Conservation (phyloP, 106 monocot species). For the Hemerocallis citrina region DNA sequence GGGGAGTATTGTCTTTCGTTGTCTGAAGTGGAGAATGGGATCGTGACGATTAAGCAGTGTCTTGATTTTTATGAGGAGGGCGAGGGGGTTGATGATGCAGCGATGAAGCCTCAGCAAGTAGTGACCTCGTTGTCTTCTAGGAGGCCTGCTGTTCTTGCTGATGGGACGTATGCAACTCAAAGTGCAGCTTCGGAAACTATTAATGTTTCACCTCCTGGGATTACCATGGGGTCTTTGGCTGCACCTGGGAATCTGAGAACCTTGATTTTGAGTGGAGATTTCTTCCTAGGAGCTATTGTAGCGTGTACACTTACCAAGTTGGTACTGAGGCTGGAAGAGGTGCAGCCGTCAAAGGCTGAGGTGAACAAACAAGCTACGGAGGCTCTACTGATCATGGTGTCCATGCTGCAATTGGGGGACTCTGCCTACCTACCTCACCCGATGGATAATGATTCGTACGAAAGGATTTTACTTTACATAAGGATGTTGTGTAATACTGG, state of each 20-base stretch:
- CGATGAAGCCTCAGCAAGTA: slow-evolving; percentile 27
- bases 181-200: slow-evolving; percentile 79
- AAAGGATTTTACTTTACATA: slow-evolving; percentile 65
- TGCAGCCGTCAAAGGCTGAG: too few relatives aligned
- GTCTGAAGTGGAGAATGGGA: slow-evolving; percentile 79
- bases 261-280: slow-evolving; percentile 70
- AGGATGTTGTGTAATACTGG: slow-evolving; percentile 82
- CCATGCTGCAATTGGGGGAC: slow-evolving; percentile 70
- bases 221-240: slow-evolving; percentile 41
- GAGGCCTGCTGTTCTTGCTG: slow-evolving; percentile 73
- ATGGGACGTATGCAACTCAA: slow-evolving; percentile 92
- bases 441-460: slow-evolving; percentile 79
- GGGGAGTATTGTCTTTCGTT: slow-evolving; percentile 80
- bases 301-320: slow-evolving; percentile 79
- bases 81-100: slow-evolving; percentile 29
- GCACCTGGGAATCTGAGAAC: slow-evolving; percentile 63
- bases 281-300: slow-evolving; percentile 78
- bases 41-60: slow-evolving; percentile 77
- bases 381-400: slow-evolving; percentile 62
- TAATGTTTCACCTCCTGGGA: slow-evolving; percentile 39
- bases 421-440: slow-evolving; percentile 56
- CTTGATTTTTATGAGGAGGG: slow-evolving; percentile 74
- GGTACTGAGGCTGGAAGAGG: slow-evolving; percentile 76
- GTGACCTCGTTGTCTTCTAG: slow-evolving; percentile 57
- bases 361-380: slow-evolving; percentile 35